Conservation (phyloP, 2,329 filamentous ascomycete genomes). For the Xylaria sp. region DNA sequence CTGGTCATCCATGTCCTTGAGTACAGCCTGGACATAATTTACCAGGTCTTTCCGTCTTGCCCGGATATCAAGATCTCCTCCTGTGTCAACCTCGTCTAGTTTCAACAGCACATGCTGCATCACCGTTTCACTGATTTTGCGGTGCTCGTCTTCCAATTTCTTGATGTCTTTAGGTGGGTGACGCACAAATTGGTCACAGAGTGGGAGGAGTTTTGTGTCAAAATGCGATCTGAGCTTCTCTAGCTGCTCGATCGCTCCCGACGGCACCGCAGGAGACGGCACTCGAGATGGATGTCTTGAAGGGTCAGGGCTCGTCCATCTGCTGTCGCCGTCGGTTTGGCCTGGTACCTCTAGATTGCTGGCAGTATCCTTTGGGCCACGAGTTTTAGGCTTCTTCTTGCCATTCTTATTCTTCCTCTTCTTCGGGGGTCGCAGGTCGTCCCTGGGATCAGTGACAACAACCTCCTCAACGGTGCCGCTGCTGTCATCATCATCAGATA, state of each 20-base stretch:
- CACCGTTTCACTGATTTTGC: conserved; percentile 78
- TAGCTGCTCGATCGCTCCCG: conserved; percentile 68
- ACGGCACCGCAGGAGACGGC: conserved; percentile 51
- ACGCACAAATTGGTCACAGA: conserved; percentile 69
- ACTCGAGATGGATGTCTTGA: conserved; percentile 54
- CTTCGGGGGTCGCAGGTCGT: conserved; percentile 50
- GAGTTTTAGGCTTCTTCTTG: conserved; percentile 53
- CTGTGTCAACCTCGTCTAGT: conserved; percentile 78
- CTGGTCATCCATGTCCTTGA: conserved; percentile 70
- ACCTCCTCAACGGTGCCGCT: conserved; percentile 58
- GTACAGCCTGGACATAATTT: conserved; percentile 72
- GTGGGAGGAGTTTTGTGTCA: conserved; percentile 69
- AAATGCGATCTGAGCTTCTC: conserved; percentile 74
- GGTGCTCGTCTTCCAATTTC: conserved; percentile 78
- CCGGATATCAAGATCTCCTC: conserved; percentile 73
- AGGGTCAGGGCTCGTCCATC: conserved; percentile 49
- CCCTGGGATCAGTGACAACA: conserved; percentile 56
- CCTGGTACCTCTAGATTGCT: conserved; percentile 54
- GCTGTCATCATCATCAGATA: conserved; percentile 53
- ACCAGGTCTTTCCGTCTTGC: conserved; percentile 76
- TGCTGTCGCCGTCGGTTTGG: conserved; percentile 49
- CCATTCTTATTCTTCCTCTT: conserved; percentile 57
- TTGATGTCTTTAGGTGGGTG: conserved; percentile 72
- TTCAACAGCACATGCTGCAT: conserved; percentile 81
- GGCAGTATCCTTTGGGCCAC: conserved; percentile 56